These are phyloP conservation scores for Colletotrichum chlorophyti DNA, from an alignment of 2,329 filamentous ascomycete species.

Conservation along the genomic window DNA sequence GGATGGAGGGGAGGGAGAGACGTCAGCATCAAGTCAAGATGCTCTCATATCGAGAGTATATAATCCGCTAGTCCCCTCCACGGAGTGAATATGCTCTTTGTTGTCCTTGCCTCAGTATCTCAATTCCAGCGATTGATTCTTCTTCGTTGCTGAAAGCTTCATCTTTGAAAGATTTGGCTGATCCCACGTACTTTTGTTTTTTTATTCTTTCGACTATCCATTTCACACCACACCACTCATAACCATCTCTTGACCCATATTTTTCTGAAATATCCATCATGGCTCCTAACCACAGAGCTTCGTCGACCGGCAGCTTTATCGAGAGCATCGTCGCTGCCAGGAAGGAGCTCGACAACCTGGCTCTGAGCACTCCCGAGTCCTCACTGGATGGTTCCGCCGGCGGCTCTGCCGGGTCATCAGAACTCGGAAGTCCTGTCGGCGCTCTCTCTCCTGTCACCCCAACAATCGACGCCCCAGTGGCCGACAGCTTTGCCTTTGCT, in stretches of 20 bases:
- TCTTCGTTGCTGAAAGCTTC: neutral
- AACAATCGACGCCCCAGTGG: constrained; percentile 45
- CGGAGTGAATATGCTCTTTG: neutral
- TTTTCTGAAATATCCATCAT: constrained; percentile 7
- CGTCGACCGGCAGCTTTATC: constrained; percentile 36
- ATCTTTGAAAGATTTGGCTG: neutral
- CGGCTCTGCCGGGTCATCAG: constrained; percentile 40
- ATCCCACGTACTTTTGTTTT: no score
- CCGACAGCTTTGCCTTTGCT: constrained; percentile 76
- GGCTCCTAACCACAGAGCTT: constrained; percentile 29
- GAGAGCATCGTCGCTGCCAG: constrained; percentile 38
- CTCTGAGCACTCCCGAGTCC: constrained; percentile 42
- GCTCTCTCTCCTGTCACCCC: constrained; percentile 45
- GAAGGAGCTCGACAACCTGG: constrained; percentile 36
- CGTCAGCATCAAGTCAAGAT: constrained; percentile 27
- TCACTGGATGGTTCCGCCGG: constrained; percentile 31
- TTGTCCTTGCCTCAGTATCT: neutral
- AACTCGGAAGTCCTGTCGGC: constrained; percentile 41
- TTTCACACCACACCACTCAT: neutral
- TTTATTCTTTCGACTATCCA: neutral
- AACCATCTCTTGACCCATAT: neutral
- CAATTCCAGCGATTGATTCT: neutral
- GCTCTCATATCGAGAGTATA: constrained; percentile 19
- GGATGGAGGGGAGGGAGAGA: constrained; percentile 1
- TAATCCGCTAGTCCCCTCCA: constrained; percentile 1